phyloP scores from a whole-genome alignment of 2,329 filamentous ascomycete species.

The Aspergillus cejpii region DNA sequence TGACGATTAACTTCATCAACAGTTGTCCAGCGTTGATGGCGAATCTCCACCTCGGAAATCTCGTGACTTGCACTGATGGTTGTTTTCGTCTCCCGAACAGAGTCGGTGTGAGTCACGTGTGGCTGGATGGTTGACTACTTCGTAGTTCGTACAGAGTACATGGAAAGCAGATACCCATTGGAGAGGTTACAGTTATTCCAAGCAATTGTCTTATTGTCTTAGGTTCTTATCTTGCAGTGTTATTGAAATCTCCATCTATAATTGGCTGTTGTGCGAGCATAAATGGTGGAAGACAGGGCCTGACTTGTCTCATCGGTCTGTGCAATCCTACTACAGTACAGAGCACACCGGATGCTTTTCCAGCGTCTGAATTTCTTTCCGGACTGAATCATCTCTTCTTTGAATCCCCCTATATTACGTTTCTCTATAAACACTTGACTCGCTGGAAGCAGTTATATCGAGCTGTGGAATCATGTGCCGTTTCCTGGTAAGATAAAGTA shows the following conservation, averaged over 20 bases:
- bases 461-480: conserved; percentile 48
- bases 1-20: conserved; percentile 1
- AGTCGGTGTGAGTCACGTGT: conserved; percentile 29
- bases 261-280: background rate
- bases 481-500: conserved; percentile 46
- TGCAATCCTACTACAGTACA: background rate
- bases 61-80: conserved; percentile 33
- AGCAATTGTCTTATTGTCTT: background rate
- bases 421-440: no score
- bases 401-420: no score
- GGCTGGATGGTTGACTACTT: conserved; percentile 7
- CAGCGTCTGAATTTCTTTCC: background rate
- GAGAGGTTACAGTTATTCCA: background rate
- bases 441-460: background rate
- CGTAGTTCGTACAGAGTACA: conserved; percentile 1
- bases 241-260: background rate
- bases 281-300: background rate
- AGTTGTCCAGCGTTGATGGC: background rate
- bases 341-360: background rate
- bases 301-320: background rate
- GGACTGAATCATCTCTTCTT: background rate
- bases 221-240: background rate
- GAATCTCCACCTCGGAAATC: conserved; percentile 9
- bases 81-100: conserved; percentile 25
- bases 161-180: background rate